Percentiles rank a stretch among this genome's conserved stretches.
phyloP scores from a whole-genome alignment of 345 rosid genomes.

The Salix viminalis region DNA sequence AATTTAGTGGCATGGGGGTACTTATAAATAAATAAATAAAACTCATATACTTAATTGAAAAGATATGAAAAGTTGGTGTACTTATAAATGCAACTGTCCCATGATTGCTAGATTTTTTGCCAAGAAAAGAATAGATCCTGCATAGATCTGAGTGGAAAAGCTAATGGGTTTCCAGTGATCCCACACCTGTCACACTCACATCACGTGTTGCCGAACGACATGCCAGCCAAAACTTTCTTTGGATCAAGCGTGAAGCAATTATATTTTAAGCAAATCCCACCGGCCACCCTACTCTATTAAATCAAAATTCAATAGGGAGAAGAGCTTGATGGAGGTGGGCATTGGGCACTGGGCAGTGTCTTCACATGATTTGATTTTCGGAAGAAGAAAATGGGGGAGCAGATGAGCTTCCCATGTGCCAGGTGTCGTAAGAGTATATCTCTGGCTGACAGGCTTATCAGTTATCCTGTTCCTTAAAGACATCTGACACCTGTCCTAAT shows the following conservation, averaged over 20 bases:
- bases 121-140: constrained; percentile 1
- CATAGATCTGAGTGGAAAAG: constrained; percentile 4
- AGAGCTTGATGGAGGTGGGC: too few species aligned
- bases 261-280: not conserved
- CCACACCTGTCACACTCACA: not conserved
- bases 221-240: not conserved
- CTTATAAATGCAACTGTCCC: too few species aligned
- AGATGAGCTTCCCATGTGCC: not conserved
- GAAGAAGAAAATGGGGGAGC: not conserved
- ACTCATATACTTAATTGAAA: too few species aligned
- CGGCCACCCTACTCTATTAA: too few species aligned
- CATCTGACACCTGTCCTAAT: constrained; percentile 13
- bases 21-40: too few species aligned
- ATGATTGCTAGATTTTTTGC: not conserved
- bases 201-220: not conserved
- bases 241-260: not conserved
- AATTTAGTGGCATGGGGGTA: too few species aligned
- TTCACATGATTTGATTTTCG: not conserved
- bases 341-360: not conserved
- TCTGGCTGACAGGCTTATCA: not conserved
- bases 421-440: not conserved
- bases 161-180: not conserved
- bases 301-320: too few species aligned
- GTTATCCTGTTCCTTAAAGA: not conserved
- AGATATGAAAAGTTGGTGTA: too few species aligned